Percentiles rank a stretch among this genome's conserved stretches.
These are phyloP conservation scores for Pichia inconspicua DNA, from an alignment of 1,139 yeast species.

Conservation along the genomic window DNA sequence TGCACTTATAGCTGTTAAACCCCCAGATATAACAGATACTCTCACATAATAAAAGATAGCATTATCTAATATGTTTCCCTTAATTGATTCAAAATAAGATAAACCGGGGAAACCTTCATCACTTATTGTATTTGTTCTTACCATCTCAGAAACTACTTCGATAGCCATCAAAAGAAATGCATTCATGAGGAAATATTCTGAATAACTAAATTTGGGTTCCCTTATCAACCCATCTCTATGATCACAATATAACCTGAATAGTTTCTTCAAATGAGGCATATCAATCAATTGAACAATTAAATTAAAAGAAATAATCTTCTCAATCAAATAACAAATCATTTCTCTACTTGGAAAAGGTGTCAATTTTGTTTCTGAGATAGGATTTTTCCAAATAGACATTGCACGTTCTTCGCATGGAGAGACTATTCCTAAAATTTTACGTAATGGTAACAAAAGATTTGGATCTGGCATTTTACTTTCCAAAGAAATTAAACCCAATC, in stretches of 20 bases:
- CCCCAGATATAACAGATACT: conserved; percentile 42
- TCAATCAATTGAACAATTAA: conserved; percentile 9
- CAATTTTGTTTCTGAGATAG: conserved; percentile 23
- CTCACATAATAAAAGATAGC: conserved; percentile 43
- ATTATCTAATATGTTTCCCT: conserved; percentile 22
- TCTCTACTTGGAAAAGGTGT: conserved; percentile 27
- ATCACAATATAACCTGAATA: conserved; percentile 19
- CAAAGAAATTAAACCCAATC: conserved; percentile 35
- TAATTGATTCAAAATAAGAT: conserved; percentile 13
- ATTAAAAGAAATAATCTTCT: conserved; percentile 1
- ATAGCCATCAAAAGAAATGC: conserved; percentile 17
- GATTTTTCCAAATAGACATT: conserved; percentile 29
- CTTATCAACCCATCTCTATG: conserved; percentile 20
- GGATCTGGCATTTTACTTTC: conserved; percentile 29
- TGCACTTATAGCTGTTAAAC: conserved; percentile 43
- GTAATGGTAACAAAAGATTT: conserved; percentile 18
- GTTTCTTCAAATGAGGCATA: conserved; percentile 3
- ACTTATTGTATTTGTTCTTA: background rate
- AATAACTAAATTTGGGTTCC: conserved; percentile 19
- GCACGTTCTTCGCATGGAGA: conserved; percentile 18
- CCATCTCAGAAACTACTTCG: conserved; percentile 12
- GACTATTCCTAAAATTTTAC: conserved; percentile 17
- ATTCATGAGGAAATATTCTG: conserved; percentile 26
- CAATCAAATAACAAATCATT: conserved; percentile 13
- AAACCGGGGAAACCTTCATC: background rate